Base-by-base conservation (phyloP, 441 rosid genomes). In the Erodium texanum region DNA sequence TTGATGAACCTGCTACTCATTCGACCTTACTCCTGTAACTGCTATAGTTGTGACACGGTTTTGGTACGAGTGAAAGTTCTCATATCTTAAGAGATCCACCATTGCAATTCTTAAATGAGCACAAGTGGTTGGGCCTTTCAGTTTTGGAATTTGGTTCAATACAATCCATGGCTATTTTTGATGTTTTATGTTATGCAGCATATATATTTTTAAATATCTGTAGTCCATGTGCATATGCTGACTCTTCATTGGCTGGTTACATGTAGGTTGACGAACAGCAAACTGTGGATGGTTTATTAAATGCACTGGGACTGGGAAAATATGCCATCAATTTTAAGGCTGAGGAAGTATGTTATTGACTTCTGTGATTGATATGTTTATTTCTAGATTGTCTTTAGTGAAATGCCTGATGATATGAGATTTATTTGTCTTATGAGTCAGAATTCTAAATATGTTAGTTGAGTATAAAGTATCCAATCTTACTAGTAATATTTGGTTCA, bases 261-360 rank as follows among this genome's bases (percentile, higher is more conserved):
- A 54, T 66, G 70, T 63, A 74, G 77, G 66, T 43, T 66, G 67
- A 61, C 62, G 73, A 70, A 32, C 70, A 61, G 12, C 77, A 66
- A 32, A 74, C 77, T 61, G 73, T 74, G 18, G 77, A 74, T 66
- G 70, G 73, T 48, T 66, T 74, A 59, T 70, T 74, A 68, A 64
- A 32, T 41, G 65, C 73, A 16, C 62, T 74, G 64, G 73, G 72
- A 23, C 38, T 74, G 66, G 77, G 36, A 52, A 74, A 74, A 56
- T 74, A 74, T 29, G 73, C 64, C 52, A 61, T 74, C 34, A 36
- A 61, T 41, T 74, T 74, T 52, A 74, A 74, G 77, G 77, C 77
- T 32, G 77, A 74, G 69, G 77, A 74, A 66, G 77, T 74, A 66
- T 64, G 66, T 7, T 64, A 64, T 32, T 64, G 45, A 50, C 20